Percentiles rank a stretch among this genome's conserved stretches.
phyloP scores from a whole-genome alignment of 1,139 yeast species.

The Blastobotrys serpentis region DNA sequence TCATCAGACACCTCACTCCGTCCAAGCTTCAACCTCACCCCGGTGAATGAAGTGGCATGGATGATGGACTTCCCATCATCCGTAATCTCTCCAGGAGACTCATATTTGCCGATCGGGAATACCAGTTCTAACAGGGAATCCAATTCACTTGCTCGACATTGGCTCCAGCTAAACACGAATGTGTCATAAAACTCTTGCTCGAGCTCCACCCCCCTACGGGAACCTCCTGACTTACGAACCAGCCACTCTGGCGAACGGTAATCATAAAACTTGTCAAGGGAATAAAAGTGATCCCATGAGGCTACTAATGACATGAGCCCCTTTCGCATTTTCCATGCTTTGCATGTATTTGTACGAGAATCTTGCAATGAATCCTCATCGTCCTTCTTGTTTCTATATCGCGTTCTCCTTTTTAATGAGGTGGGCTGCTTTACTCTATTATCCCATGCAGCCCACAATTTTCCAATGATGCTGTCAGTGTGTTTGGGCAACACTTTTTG shows the following conservation, averaged over 20 bases:
- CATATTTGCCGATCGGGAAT: background rate
- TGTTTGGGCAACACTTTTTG: constrained; percentile 3
- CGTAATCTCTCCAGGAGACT: background rate
- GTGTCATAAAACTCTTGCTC: constrained; percentile 22
- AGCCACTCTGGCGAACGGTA: constrained; percentile 30
- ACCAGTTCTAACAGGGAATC: constrained; percentile 1
- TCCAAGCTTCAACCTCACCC: background rate
- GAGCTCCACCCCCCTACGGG: constrained; percentile 20
- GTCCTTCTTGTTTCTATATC: background rate
- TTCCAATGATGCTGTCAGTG: constrained; percentile 3
- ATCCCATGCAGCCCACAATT: constrained; percentile 12
- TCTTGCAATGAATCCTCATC: background rate
- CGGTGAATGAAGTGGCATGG: constrained; percentile 5
- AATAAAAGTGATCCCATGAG: constrained; percentile 39
- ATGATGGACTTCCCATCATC: background rate
- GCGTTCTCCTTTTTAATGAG: background rate
- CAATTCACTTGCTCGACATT: constrained; percentile 4
- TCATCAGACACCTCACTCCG: background rate
- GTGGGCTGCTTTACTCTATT: constrained; percentile 6
- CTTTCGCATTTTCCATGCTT: constrained; percentile 16
- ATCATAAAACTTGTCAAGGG: constrained; percentile 32
- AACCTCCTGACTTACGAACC: background rate
- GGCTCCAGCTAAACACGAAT: constrained; percentile 14
- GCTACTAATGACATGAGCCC: constrained; percentile 31
- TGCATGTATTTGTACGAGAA: constrained; percentile 12